Conservation (phyloP, 169 alveolate species). For the Plasmodium falciparum region DNA sequence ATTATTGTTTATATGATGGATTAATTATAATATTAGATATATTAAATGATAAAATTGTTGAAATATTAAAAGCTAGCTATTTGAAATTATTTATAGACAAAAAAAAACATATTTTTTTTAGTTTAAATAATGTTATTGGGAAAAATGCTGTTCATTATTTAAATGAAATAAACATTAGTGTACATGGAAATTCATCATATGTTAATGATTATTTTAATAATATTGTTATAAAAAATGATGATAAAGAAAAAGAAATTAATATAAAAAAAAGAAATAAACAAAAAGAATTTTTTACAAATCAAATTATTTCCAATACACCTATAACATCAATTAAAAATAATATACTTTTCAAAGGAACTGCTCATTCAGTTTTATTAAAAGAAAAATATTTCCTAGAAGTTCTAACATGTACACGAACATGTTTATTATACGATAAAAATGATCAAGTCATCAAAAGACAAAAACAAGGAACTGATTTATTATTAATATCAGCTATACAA, state of each 20-base stretch:
- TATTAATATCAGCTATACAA: constrained; percentile 66
- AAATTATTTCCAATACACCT: constrained; percentile 53
- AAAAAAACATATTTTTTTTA: constrained; percentile 54
- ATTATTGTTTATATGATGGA: constrained; percentile 49
- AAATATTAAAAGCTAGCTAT: constrained; percentile 18
- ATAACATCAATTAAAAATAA: constrained; percentile 7
- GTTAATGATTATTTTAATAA: constrained; percentile 42
- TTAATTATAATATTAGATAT: constrained; percentile 32
- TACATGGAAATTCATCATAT: constrained; percentile 36
- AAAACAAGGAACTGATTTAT: constrained; percentile 53
- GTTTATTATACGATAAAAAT: constrained; percentile 36
- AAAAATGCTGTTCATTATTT: constrained; percentile 35
- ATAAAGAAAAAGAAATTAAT: not conserved
- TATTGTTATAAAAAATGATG: not conserved
- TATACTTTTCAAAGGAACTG: constrained; percentile 68
- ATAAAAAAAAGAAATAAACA: not conserved
- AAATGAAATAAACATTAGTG: constrained; percentile 23
- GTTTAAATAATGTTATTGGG: constrained; percentile 58
- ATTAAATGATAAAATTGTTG: constrained; percentile 32
- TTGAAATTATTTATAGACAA: constrained; percentile 36
- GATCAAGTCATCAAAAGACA: constrained; percentile 11
- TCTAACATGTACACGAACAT: constrained; percentile 43
- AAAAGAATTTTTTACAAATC: constrained; percentile 37
- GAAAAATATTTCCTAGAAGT: constrained; percentile 29
- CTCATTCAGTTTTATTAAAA: constrained; percentile 45